Evolutionary conservation across 2,329 filamentous ascomycete genomes (phyloP), one percentile per base, ranked within the genome.

Genomic region (Cadophora sp.): DNA sequence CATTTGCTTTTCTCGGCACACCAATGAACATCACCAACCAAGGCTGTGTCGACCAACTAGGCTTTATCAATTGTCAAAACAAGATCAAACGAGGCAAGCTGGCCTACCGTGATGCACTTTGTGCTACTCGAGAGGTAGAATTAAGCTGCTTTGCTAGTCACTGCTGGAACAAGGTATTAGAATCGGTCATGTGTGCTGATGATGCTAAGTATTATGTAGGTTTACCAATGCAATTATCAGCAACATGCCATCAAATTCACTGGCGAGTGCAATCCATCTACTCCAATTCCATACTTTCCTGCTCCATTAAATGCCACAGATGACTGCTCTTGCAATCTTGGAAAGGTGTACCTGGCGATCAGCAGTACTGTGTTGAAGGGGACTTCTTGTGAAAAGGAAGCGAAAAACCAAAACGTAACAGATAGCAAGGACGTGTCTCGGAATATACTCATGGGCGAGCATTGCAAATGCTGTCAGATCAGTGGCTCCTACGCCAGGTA

Each of bases 241-340:
- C 50, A 55, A 33, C 4, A 33, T 55, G 50, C 50, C 18, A 55
- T 55, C 50, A 33, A 55, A 24, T 55, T 33, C 27, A 2, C 8
- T 11, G 18, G 27, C 27, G 4, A 33, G 16, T 55, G 50, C 16
- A 9, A 16, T 11, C 6, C 27, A n/a, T 18, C 14, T 16, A 30
- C 16, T 30, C 16, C 13, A 18, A 55, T 55, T 33, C 50, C 50
- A 7, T 55, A 30, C 50, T 55, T 55, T 24, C 50, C 50, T 8
- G 27, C 27, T 5, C 50, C 27, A n/a, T 33, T 16, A n/a, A 55
- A 55, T 18, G 50, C 27, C 16, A 55, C 50, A 14, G 33, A 27
- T 18, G 50, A 20, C 27, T 55, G 50, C 27, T 55, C 50, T n/a
- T 55, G 50, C 27, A 55, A 55, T 24, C 27, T 55, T 33, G 50